These are phyloP conservation scores for Vitis riparia DNA, from an alignment of 164 flowering plant genomes.

Conservation along the genomic window DNA sequence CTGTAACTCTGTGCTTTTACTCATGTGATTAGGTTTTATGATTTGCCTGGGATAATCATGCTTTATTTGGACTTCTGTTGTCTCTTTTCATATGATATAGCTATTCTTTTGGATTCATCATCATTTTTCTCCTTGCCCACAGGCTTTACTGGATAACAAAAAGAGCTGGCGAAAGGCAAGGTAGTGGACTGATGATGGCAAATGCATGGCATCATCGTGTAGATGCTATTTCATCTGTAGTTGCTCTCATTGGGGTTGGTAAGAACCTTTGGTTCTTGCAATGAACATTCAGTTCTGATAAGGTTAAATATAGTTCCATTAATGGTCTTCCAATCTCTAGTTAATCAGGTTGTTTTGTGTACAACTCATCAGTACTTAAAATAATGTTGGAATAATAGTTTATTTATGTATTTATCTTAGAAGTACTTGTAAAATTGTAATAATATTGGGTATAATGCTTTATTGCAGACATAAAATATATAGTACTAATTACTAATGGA, in stretches of 20 bases:
- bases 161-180: conserved; percentile 82
- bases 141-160: conserved; percentile 92
- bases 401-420: too few species aligned
- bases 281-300: background rate
- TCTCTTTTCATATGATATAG: too few species aligned
- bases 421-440: too few species aligned
- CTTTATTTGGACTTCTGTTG: background rate
- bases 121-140: background rate
- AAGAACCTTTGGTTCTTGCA: conserved; percentile 26
- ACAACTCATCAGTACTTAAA: too few species aligned
- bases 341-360: too few species aligned
- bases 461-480: too few species aligned
- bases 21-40: background rate
- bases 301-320: background rate
- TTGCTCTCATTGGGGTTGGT: conserved; percentile 98
- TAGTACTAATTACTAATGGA: too few species aligned
- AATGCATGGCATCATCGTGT: conserved; percentile 99
- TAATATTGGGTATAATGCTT: too few species aligned
- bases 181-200: conserved; percentile 94
- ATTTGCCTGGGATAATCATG: conserved; percentile 2
- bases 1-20: too few species aligned
- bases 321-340: too few species aligned
- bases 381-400: too few species aligned
- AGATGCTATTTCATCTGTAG: conserved; percentile 91
- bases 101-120: background rate